Conservation (phyloP, 306 rosid genomes). For the Alnus glutinosa region DNA sequence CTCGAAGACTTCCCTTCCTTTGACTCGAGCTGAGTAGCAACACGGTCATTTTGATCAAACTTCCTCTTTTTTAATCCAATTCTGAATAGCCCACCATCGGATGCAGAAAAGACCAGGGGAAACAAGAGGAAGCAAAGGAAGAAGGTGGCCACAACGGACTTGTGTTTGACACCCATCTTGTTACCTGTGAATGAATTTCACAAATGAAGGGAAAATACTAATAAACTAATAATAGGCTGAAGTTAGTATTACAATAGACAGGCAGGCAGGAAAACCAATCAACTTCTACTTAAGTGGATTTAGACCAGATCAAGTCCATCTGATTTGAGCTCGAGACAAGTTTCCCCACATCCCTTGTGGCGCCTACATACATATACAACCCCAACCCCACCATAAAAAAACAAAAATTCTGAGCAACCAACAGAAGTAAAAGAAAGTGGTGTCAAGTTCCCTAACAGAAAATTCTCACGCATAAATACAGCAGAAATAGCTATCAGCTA, state of each 20-base stretch:
- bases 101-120: conserved; percentile 47
- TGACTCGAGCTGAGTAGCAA: conserved; percentile 50
- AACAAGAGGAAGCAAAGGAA: conserved; percentile 44
- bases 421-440: not conserved
- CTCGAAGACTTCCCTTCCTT: conserved; percentile 38
- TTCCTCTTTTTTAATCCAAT: conserved; percentile 53
- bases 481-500: not conserved
- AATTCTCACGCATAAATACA: not conserved
- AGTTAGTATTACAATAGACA: not conserved
- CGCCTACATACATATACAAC: too few relatives aligned
- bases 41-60: conserved; percentile 41
- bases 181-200: conserved; percentile 27
- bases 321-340: not conserved
- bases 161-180: conserved; percentile 38
- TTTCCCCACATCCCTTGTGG: not conserved
- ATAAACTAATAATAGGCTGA: not conserved
- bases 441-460: not conserved
- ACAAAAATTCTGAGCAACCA: not conserved
- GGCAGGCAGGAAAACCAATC: not conserved
- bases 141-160: conserved; percentile 23
- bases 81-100: conserved; percentile 49
- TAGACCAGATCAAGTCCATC: too few relatives aligned
- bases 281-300: not conserved
- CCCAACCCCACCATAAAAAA: too few relatives aligned
- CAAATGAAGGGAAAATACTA: not conserved